Evolutionary conservation across 2,329 filamentous ascomycete genomes (phyloP), one percentile per base, ranked within the genome.

Genomic region (Byssochlamys sp.): DNA sequence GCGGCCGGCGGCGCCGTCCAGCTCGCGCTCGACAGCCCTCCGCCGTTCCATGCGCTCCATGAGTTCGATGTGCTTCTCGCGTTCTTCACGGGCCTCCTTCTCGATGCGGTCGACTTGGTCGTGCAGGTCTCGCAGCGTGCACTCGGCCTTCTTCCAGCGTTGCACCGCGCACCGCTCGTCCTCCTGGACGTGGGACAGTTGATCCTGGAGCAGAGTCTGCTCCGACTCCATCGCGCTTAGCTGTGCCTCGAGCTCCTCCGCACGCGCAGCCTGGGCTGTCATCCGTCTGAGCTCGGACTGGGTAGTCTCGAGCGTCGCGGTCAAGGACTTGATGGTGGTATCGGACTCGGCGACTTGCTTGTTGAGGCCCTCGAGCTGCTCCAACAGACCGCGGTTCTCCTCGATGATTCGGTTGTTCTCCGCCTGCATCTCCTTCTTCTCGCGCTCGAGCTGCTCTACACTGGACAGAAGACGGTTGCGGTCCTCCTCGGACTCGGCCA

Each of bases 51-150:
- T 89, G 54, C 91, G 86, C 51, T 81, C 81, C 56, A 96, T 78
- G 45, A 95, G 82, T 67, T 96, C 90, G 29, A 83, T 80, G 73
- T 96, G 91, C 11, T 88, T 84, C 63, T 94, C 85, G 26, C 84
- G 84, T 71, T 97, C 92, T 66, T 90, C 84, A 50, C 79, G 82
- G 1, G 90, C 84, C 68, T 97, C 92, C 45, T 82, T 82, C 69
- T 97, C 92, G 69, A 99, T 94, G 61, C 83, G 82, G 68, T 96
- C 91, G 19, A 97, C 79, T 73, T 97, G 90, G 59, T 91, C 87
- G 68, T 96, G 88, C 60, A 99, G 80, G 62, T 89, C 84, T 56
- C 81, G 79, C 60, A 97, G 82, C 29, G 85, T 88, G 39, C 85
- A 81, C 75, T 97, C 91, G 0, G 94, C 91, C 66, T 88, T 85